Conservation (phyloP, 1,139 yeast species). For the Scheffersomyces stambukii region DNA sequence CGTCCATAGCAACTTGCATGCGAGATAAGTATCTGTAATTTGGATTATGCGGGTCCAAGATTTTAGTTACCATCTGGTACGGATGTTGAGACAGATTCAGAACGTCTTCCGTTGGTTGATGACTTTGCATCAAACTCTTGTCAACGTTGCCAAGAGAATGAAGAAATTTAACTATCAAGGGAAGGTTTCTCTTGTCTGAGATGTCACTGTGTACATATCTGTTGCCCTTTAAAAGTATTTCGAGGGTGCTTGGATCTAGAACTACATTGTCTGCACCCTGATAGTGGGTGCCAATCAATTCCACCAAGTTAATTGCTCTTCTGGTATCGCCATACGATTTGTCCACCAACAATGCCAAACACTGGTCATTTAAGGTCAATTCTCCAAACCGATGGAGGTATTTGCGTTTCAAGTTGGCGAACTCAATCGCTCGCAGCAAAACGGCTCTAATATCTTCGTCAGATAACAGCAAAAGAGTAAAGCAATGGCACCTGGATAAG, state of each 20-base stretch:
- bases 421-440: slow-evolving; percentile 20
- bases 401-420: slow-evolving; percentile 25
- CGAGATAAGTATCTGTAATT: slow-evolving; percentile 1
- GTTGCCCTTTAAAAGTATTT: no score
- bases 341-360: slow-evolving; percentile 15
- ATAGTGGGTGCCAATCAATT: slow-evolving; percentile 19
- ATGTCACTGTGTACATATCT: no score
- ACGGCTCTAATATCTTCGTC: slow-evolving; percentile 18
- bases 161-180: no score
- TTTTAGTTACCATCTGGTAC: no score
- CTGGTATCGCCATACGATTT: slow-evolving; percentile 32
- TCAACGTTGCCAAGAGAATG: no score
- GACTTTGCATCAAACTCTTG: no score
- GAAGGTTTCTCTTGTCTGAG: no score
- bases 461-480: slow-evolving; percentile 20
- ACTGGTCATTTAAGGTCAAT: slow-evolving; percentile 12
- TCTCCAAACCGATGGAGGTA: slow-evolving; percentile 7
- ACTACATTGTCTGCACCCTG: slow-evolving; percentile 1
- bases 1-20: slow-evolving; percentile 35
- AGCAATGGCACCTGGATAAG: slow-evolving; percentile 38
- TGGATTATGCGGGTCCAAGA: not conserved
- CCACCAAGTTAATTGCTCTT: slow-evolving; percentile 27
- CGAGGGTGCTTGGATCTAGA: no score
- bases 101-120: no score
- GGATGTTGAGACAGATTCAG: no score